Percentiles rank a stretch among this genome's conserved stretches.
Evolutionary conservation across 305 asterid species (phyloP).

Genomic region (Ilex paraguariensis): DNA sequence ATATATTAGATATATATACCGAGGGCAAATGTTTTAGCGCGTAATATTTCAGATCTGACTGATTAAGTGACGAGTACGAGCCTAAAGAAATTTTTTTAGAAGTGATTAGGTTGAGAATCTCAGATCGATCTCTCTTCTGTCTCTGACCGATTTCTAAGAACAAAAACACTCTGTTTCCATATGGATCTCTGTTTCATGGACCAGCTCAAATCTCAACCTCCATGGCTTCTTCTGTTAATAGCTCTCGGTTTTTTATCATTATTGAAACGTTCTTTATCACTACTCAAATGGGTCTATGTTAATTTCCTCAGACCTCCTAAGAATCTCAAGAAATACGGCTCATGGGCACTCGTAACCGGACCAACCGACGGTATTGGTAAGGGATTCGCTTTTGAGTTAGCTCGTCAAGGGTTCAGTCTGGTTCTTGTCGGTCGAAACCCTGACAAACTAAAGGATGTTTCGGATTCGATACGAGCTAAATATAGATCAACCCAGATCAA

Average conservation of each 20-base stretch:
- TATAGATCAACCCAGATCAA: slow-evolving; percentile 60
- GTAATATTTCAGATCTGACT: too few species aligned
- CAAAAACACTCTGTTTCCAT: too few species aligned
- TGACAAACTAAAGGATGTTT: slow-evolving; percentile 67
- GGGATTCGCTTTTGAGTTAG: slow-evolving; percentile 78
- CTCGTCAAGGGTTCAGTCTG: slow-evolving; percentile 61
- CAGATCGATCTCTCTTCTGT: slow-evolving; percentile 15
- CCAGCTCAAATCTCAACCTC: slow-evolving; percentile 65
- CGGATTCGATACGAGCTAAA: slow-evolving; percentile 46
- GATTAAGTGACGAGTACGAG: too few species aligned
- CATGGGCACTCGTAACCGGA: slow-evolving; percentile 92
- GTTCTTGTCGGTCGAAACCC: slow-evolving; percentile 83
- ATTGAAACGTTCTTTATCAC: slow-evolving; percentile 28
- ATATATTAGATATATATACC: too few species aligned
- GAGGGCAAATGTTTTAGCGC: too few species aligned
- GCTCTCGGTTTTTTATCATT: slow-evolving; percentile 43
- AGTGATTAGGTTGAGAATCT: too few species aligned
- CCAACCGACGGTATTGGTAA: slow-evolving; percentile 96
- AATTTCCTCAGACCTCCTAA: slow-evolving; percentile 77
- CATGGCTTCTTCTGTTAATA: slow-evolving; percentile 56
- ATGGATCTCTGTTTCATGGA: slow-evolving; percentile 59
- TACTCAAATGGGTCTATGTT: slow-evolving; percentile 60
- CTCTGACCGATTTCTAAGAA: neutral
- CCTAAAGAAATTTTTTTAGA: too few species aligned
- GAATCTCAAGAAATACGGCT: slow-evolving; percentile 88